phyloP scores from a whole-genome alignment of 257 asterid species.

The Haberlea rhodopensis region DNA sequence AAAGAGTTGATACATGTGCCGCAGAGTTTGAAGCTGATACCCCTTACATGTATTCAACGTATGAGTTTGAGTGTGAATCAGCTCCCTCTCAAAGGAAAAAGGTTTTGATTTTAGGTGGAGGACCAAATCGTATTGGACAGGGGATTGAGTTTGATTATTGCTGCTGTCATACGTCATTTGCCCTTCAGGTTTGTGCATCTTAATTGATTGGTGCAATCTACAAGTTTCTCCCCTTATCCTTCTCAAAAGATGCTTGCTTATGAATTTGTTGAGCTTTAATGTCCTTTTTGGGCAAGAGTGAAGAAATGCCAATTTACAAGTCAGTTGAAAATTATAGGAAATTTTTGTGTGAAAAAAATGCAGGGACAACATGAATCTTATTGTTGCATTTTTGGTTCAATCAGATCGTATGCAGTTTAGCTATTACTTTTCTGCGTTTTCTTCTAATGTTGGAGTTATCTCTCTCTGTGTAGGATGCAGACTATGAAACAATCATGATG shows the following conservation, averaged over 20 bases:
- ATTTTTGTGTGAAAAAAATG: not conserved
- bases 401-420: not conserved
- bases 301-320: not conserved
- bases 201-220: conserved; percentile 20
- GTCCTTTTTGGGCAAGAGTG: not conserved
- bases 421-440: not conserved
- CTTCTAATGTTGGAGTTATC: conserved; percentile 1
- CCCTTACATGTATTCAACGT: conserved; percentile 92
- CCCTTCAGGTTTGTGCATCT: conserved; percentile 73
- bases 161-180: conserved; percentile 96
- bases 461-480: conserved; percentile 64
- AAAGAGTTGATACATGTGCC: conserved; percentile 97
- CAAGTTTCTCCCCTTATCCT: conserved; percentile 10
- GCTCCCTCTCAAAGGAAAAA: conserved; percentile 73
- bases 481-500: conserved; percentile 96
- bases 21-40: conserved; percentile 99
- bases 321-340: not conserved
- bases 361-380: not conserved
- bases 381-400: not conserved
- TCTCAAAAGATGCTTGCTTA: not conserved
- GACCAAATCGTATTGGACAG: conserved; percentile 98
- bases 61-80: conserved; percentile 89
- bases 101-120: conserved; percentile 94
- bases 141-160: conserved; percentile 98
- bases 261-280: conserved; percentile 2